Base-by-base conservation (phyloP, 306 rosid species). In the Dryas alaskensis region DNA sequence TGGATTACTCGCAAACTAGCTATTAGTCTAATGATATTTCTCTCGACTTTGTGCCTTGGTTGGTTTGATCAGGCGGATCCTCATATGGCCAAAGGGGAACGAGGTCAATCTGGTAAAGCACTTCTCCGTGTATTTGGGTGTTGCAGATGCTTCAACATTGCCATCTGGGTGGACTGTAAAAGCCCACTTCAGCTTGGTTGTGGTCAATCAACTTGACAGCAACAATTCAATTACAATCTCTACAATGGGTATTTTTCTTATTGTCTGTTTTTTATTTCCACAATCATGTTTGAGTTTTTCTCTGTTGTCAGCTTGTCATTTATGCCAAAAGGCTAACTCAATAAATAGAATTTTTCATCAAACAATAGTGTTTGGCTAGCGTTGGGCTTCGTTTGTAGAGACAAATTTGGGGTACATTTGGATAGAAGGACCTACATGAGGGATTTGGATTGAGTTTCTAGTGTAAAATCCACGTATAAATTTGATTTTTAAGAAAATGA, bases 141-240 rank as follows among this genome's bases (percentile, higher is more conserved):
- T 27, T 10, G 51, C 51, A 47, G 14, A 47, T 9, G 12, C 51
- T 47, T 47, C 51, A 47, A 7, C 51, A 47, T 10, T 47, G 13
- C 10, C 3, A 47, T 7, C 54, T 6, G 70, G 53, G 16, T 46
- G 70, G 70, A 17, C 70, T 65, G 17, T 8, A 47, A 10, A 45
- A 45, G 52, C 70, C 16, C 16, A 3, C 37, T 65, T 65, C 16
- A 46, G 70, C 42, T 65, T 65, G 53, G 45, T n/a, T 5, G 53
- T 65, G 42, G 42, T 65, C 8, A 65, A 46, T 46, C 70, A 65
- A 65, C 37, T 65, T 7, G 53, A 65, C 54, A 11, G 17, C 54
- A 65, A 11, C 6, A 65, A 45, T 40, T 45, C 70, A 22, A 6
- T 45, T 7, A 19, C 39, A 27, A 25, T 0, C 42, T 16, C 16